Evolutionary conservation across 192 early-diverging fungal species (phyloP), one percentile per base, ranked within the genome.

Genomic region (Coemansia sp.): DNA sequence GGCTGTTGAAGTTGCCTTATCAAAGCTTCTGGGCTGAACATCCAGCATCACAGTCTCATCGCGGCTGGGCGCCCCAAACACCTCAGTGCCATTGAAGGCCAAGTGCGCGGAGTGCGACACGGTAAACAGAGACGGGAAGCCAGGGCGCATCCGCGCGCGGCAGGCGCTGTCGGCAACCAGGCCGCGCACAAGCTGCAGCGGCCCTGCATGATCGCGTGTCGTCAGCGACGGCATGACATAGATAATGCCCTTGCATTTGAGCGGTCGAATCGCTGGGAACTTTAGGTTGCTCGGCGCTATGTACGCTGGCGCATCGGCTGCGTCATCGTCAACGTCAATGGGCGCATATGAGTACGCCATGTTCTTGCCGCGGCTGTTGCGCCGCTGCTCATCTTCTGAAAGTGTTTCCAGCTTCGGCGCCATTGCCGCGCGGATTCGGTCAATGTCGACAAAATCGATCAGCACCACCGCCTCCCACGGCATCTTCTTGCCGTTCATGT

Each of bases 401-500:
- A 93, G 69, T 53, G 67, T 72, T 57, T 77, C 77, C 47, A 93
- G 89, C 21, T 84, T 83, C 17, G 85, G 80, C 41, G 82, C 71
- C 86, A 99, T 92, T 0, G 94, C 96, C 10, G 82, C 67, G 55
- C 93, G 73, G 37, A 99, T 85, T 54, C 93, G 85, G n/a, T 87
- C 74, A 65, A 94, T 86, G 56, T 99, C 94, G 61, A 98, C 97
- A 72, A 99, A 99, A 11, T 95, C 92, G 53, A 99, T 90, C 52
- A 93, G 87, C n/a, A 97, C 94, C n/a, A 99, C 89, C 16, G 94
- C 96, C 82, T 99, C 96, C 95, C 96, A 99, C 4, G 90, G 88
- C 79, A 92, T 90, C 71, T 96, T 97, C 83, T 99, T 99, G 61
- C 97, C 97, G 72, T 99, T 99, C 85, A 97, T 83, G 66, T 99